Evolutionary conservation across 2,329 filamentous ascomycete species (phyloP), one percentile per base, ranked within the genome.

Genomic region (Truncatella angustata): DNA sequence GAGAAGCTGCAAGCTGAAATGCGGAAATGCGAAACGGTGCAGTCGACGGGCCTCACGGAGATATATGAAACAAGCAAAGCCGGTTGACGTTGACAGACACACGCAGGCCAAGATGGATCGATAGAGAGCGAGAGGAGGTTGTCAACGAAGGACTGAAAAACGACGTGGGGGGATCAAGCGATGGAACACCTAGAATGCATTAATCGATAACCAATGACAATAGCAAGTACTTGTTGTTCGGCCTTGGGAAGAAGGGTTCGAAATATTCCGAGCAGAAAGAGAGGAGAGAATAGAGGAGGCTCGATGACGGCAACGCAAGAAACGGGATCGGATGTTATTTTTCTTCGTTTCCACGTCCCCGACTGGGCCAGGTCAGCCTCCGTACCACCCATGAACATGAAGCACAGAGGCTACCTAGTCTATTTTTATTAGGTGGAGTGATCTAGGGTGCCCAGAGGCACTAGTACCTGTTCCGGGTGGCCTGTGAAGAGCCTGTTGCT

Each of bases 391-490:
- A 44, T 24, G 40, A 44, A 23, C 37, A 18, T 21, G 37, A 11
- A 21, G 18, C 18, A 40, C 37, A 18, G 37, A 35, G 20, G 21
- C 21, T 39, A 37, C 30, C 45, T 49, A 49, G 36, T 54, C 52
- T 54, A 54, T 54, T 54, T 54, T 54, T 54, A 54, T 54, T 54
- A 51, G 45, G 43, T 54, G 30, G 52, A 47, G 36, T 34, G 47
- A 43, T 40, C 46, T 32, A 54, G 47, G 43, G 40, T 26, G 11
- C 36, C 51, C 52, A 30, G 36, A 36, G 28, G 43, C 48, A 54
- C 52, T 54, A 53, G 51, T 46, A 51, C 48, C 48, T 42, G 48
- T 40, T 50, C 48, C 26, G 48, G 16, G 36, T 16, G 23, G 12
- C 12, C 30, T 50, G 20, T 44, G n/a, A 10, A 24, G 35, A 28